Evolutionary conservation across 768 basidiomycete species (phyloP), one percentile per base, ranked within the genome.

Genomic region (Podaxis sp.): DNA sequence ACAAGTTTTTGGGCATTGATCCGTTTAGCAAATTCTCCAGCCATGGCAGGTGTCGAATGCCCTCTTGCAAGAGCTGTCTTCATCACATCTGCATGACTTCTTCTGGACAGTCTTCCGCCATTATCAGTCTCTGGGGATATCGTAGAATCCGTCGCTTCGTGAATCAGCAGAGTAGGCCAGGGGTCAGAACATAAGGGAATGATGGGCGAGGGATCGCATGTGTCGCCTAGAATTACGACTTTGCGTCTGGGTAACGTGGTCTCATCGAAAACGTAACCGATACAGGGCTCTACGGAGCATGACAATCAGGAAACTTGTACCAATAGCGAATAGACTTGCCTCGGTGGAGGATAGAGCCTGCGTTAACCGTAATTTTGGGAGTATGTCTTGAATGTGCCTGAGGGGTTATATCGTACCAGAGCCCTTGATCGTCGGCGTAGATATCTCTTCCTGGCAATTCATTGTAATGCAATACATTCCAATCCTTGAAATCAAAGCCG

Each of bases 91-190:
- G 75, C 74, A 2, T 71, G 75, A 27, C 76, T 76, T 57, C 81
- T 78, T 57, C 71, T 80, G 33, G 82, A 74, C 8, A 74, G 67
- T 37, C 74, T 77, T 17, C 73, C 75, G 17, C 58, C 50, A 8
- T 77, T 74, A 70, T 87, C 86, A 59, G 89, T 79, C 53, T 77
- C 67, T 2, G 63, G 69, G 0, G 89, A 86, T 40, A 95, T 84
- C 65, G 80, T 82, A 0, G 88, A 86, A 68, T 94, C 92, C 2
- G 91, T 93, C 1, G 88, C 85, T 74, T 95, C 93, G 72, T 95
- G 94, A n/a, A 94, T 78, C 19, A 94, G 80, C n/a, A 94, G 77
- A 29, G 87, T 84, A 24, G 82, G 80, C 3, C 80, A 69, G 51
- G 84, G 78, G 27, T 74, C 69, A 50, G 67, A 66, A 71, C 83